phyloP scores from a whole-genome alignment of 2,329 filamentous ascomycete species.

The Pseudocercospora pini-densiflorae region DNA sequence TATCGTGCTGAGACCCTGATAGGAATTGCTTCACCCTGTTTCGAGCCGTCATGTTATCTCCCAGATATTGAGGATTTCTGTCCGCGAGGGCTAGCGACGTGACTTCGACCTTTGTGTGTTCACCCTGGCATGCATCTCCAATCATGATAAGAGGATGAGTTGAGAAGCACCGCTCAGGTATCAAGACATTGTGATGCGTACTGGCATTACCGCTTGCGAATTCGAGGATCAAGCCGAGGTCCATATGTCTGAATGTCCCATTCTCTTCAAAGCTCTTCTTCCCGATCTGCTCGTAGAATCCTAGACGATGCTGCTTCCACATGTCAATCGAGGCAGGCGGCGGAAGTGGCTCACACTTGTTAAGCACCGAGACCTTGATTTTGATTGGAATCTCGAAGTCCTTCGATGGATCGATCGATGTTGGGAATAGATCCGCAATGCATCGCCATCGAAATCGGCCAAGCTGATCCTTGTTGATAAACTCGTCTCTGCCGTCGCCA shows the following conservation, averaged over 20 bases:
- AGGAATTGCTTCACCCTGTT: not conserved
- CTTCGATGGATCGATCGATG: not conserved
- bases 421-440: not conserved
- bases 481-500: conserved; percentile 1
- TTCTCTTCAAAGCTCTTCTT: not conserved
- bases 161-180: not conserved
- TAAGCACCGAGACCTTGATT: not conserved
- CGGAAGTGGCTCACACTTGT: not conserved
- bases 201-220: not conserved
- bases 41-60: not conserved
- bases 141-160: not conserved
- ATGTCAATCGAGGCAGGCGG: not conserved
- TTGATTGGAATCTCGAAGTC: conserved; percentile 2
- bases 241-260: not conserved
- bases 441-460: not conserved
- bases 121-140: not conserved
- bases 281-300: not conserved
- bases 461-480: not conserved
- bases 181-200: not conserved
- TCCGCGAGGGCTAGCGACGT: not conserved
- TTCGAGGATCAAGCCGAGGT: not conserved
- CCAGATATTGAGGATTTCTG: not conserved
- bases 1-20: not conserved
- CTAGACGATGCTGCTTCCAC: not conserved
- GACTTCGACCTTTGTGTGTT: not conserved